phyloP scores from a whole-genome alignment of 1,284 basidiomycete genomes.

The Puccinia hordei region DNA sequence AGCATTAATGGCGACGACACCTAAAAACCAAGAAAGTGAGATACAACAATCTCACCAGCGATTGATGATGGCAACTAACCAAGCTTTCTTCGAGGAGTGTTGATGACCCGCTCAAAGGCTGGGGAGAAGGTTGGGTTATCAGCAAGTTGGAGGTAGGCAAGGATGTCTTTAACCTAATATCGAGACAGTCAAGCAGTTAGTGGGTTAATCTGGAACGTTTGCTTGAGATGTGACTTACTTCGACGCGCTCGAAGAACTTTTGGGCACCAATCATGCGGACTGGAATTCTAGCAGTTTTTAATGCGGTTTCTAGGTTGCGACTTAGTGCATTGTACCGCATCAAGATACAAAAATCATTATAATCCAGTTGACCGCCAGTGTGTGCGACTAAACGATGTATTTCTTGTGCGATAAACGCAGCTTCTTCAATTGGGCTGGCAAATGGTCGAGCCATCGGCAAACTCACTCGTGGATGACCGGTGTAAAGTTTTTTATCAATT shows the following conservation, averaged over 20 bases:
- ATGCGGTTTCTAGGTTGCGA: constrained; percentile 72
- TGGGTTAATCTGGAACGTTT: not conserved
- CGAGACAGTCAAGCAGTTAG: not conserved
- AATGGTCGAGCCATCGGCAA: constrained; percentile 65
- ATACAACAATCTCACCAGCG: constrained; percentile 2
- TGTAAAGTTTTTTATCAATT: constrained; percentile 74
- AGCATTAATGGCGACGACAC: constrained; percentile 64
- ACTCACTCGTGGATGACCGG: constrained; percentile 69
- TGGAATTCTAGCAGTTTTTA: constrained; percentile 78
- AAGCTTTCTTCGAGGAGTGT: constrained; percentile 73
- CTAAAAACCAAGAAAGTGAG: constrained; percentile 18
- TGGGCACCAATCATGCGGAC: constrained; percentile 76
- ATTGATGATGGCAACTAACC: constrained; percentile 66
- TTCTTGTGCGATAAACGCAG: constrained; percentile 73
- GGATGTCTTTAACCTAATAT: constrained; percentile 72
- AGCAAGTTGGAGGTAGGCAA: constrained; percentile 82
- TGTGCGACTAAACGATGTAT: constrained; percentile 76
- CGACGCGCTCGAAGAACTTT: constrained; percentile 82
- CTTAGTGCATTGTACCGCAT: constrained; percentile 82
- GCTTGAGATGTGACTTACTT: constrained; percentile 61
- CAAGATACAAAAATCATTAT: constrained; percentile 78
- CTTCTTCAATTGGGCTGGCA: constrained; percentile 65
- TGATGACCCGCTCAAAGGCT: constrained; percentile 76
- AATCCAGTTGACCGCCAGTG: constrained; percentile 72
- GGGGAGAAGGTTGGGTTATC: constrained; percentile 79